Percentiles rank a stretch among this genome's conserved stretches.
These are phyloP conservation scores for Vitis hybrid DNA, from an alignment of 177 flowering plant species.

Conservation along the genomic window DNA sequence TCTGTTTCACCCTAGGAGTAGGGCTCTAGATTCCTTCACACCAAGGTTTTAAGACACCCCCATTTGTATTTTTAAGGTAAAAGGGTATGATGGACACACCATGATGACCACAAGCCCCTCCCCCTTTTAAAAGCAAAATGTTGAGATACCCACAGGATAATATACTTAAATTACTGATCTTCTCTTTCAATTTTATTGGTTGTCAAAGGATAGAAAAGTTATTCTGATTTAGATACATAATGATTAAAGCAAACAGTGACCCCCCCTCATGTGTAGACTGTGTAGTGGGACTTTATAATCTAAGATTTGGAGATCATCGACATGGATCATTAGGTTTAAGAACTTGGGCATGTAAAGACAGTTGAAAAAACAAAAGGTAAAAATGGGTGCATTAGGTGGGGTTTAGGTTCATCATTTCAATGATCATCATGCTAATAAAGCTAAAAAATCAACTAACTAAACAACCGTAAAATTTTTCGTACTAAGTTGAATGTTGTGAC, in stretches of 20 bases:
- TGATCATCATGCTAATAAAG: no score
- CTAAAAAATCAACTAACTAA: no score
- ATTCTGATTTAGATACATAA: slow-evolving; percentile 3
- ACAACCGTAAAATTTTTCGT: no score
- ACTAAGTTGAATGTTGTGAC: no score
- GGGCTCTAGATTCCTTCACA: slow-evolving; percentile 24
- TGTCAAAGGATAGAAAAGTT: slow-evolving; percentile 9
- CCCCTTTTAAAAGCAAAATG: slow-evolving; percentile 21
- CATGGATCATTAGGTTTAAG: slow-evolving; percentile 11
- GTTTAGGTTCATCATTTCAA: background rate
- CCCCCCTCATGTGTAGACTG: background rate
- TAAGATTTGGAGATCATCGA: slow-evolving; percentile 6
- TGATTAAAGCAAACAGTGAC: slow-evolving; percentile 15
- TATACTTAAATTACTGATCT: slow-evolving; percentile 22
- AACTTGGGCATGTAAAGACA: slow-evolving; percentile 4
- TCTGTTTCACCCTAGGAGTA: slow-evolving; percentile 9
- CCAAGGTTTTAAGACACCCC: background rate
- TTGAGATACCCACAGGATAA: slow-evolving; percentile 30
- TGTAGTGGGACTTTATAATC: slow-evolving; percentile 12
- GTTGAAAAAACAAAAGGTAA: background rate
- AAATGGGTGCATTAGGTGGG: background rate
- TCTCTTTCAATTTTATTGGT: slow-evolving; percentile 9
- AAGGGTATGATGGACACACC: background rate
- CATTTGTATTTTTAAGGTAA: background rate
- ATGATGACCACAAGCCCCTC: slow-evolving; percentile 9